Evolutionary conservation across 176 grass and related monocot genomes (phyloP), one percentile per base, ranked within the genome.

Genomic region (Carex cristatella): DNA sequence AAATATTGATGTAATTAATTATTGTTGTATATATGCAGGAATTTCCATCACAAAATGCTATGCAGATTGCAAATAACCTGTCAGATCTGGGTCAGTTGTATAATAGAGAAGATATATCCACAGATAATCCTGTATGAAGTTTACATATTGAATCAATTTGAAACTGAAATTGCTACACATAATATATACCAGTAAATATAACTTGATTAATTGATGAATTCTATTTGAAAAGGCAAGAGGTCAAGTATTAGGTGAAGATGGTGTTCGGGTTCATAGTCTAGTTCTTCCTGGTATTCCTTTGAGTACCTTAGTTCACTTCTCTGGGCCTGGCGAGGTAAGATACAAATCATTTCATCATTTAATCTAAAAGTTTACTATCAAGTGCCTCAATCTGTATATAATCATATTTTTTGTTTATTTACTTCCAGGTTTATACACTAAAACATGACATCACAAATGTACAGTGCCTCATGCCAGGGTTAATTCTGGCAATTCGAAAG

Each of bases 241-340:
- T n/a, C 91, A 94, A 82, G 81, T 93, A 16, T 83, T 98, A 2
- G 91, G 93, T 59, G 93, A 98, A 83, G 95, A 98, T 81, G 95
- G 93, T 65, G 91, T 98, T 40, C 89, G 91, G 51, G 89, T 98
- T 48, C 95, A 98, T 70, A 94, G 89, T 81, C 84, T 98, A 86
- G 92, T 98, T 80, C 87, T 94, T 85, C 95, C 92, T 62, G 95
- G 95, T 54, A 73, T 93, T 51, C 63, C 87, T 66, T 98, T 89
- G 4, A 93, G 91, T 78, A 98, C 91, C 28, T 83, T 91, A 10
- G 86, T 98, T 37, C 86, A 94, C 60, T 94, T 94, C 83, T 98
- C 95, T 3, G 84, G 91, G 5, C 91, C 89, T 1, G 92, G 95
- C 77, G 95, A 98, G 92, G 95, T 93, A 94, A 19, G 14, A 57